Conservation (phyloP, 805 yeast species). For the Wickerhamiella bombiphila region DNA sequence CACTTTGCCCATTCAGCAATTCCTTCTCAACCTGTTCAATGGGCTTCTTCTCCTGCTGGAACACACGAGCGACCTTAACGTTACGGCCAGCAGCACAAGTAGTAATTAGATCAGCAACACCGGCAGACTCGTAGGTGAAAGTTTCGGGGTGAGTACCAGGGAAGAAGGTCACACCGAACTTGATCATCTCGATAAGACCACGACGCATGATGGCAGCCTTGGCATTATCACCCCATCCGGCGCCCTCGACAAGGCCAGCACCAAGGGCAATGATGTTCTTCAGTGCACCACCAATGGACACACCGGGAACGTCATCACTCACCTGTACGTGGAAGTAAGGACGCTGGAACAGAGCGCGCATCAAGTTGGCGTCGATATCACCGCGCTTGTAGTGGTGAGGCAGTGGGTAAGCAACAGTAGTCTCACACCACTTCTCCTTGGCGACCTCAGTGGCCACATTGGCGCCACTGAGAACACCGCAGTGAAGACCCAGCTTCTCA, state of each 20-base stretch:
- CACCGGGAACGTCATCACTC: constrained; percentile 87
- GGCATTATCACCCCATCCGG: constrained; percentile 99
- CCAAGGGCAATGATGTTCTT: constrained; percentile 93
- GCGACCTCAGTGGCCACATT: constrained; percentile 97
- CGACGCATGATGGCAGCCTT: constrained; percentile 95
- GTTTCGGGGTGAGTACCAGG: constrained; percentile 61
- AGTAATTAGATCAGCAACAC: constrained; percentile 96
- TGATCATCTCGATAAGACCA: constrained; percentile 80
- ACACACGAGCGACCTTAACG: constrained; percentile 74
- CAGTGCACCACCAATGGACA: constrained; percentile 91
- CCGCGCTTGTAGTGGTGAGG: constrained; percentile 59
- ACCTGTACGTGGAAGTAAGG: constrained; percentile 96
- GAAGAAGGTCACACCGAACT: constrained; percentile 72
- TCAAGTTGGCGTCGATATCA: constrained; percentile 56
- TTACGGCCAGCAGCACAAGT: constrained; percentile 97
- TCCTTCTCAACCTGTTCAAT: constrained; percentile 75
- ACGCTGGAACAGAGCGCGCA: constrained; percentile 85
- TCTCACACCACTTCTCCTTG: constrained; percentile 88
- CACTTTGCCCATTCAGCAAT: constrained; percentile 86
- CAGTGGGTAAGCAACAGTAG: constrained; percentile 79
- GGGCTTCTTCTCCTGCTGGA: constrained; percentile 64
- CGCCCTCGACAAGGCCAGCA: constrained; percentile 94
- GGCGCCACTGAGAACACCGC: constrained; percentile 97
- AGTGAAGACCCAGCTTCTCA: constrained; percentile 67
- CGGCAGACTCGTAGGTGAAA: constrained; percentile 86